Percentiles rank a stretch among this genome's conserved stretches.
phyloP scores from a whole-genome alignment of 371 early-diverging fungal genomes.

The Dinochytrium kinnereticum region DNA sequence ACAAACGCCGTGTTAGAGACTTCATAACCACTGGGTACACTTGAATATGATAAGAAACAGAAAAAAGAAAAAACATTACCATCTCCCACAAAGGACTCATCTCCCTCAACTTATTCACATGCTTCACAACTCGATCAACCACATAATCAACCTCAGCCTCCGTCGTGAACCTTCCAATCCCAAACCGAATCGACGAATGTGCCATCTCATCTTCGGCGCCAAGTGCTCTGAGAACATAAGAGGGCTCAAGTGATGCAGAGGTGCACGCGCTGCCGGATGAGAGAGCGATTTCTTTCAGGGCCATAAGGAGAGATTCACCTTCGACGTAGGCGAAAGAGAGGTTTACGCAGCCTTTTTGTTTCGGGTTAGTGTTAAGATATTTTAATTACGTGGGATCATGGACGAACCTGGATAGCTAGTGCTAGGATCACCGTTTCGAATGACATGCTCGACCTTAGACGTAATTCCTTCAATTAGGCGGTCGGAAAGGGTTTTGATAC shows the following conservation, averaged over 20 bases:
- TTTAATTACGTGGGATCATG: not conserved
- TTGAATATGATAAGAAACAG: not conserved
- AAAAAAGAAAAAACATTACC: constrained; percentile 27
- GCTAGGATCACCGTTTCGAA: constrained; percentile 88
- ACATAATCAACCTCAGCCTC: constrained; percentile 96
- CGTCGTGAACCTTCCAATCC: constrained; percentile 98
- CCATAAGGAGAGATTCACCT: constrained; percentile 99
- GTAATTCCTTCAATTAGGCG: constrained; percentile 82
- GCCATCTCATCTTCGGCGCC: constrained; percentile 99
- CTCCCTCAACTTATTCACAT: constrained; percentile 93
- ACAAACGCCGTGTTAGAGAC: not conserved
- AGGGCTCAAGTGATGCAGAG: constrained; percentile 98
- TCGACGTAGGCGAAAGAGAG: constrained; percentile 99
- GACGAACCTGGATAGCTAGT: constrained; percentile 73
- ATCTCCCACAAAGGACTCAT: constrained; percentile 99
- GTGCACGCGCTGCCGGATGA: constrained; percentile 99
- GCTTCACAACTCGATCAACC: constrained; percentile 80
- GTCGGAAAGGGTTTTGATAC: constrained; percentile 75
- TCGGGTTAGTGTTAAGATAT: not conserved
- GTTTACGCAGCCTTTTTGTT: constrained; percentile 85
- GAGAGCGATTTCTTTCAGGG: constrained; percentile 97
- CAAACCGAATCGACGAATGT: constrained; percentile 98
- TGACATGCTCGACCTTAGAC: constrained; percentile 76
- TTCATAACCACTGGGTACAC: too few species aligned
- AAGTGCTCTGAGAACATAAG: constrained; percentile 97